A percentile compares a stretch with the other conserved stretches of the same genome.
Conservation (phyloP, 208 protist species). For the Trypanosoma congolense region DNA sequence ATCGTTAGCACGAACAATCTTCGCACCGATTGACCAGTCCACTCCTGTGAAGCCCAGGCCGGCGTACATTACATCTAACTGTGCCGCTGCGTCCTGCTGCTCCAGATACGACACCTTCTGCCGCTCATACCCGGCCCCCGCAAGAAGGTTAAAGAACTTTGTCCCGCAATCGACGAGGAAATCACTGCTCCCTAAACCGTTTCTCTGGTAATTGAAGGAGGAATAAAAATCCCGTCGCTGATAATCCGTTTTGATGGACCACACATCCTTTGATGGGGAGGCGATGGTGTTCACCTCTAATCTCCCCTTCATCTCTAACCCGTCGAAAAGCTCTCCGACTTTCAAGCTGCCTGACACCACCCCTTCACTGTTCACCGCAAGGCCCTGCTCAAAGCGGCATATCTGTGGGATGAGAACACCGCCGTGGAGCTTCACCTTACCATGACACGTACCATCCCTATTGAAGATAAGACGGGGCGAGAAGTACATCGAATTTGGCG, state of each 20-base stretch:
- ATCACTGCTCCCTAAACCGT: slow-evolving; percentile 83
- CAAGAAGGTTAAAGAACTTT: slow-evolving; percentile 77
- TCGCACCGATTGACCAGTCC: slow-evolving; percentile 76
- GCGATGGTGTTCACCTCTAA: slow-evolving; percentile 73
- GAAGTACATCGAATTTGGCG: slow-evolving; percentile 41
- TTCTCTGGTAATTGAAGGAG: slow-evolving; percentile 62
- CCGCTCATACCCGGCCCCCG: slow-evolving; percentile 76
- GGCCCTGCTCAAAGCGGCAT: slow-evolving; percentile 62
- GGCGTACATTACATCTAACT: slow-evolving; percentile 76
- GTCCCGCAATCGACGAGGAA: slow-evolving; percentile 77
- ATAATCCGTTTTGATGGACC: slow-evolving; percentile 49
- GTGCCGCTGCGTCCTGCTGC: slow-evolving; percentile 53
- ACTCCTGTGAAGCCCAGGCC: slow-evolving; percentile 71
- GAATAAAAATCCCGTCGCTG: slow-evolving; percentile 75
- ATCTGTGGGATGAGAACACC: slow-evolving; percentile 52
- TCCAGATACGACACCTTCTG: slow-evolving; percentile 78
- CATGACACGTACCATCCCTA: slow-evolving; percentile 46
- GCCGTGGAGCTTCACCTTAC: slow-evolving; percentile 76
- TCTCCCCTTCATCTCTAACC: slow-evolving; percentile 49
- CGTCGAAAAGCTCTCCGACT: slow-evolving; percentile 61
- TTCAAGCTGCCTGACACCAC: slow-evolving; percentile 37
- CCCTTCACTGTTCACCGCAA: slow-evolving; percentile 58
- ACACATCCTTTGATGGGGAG: slow-evolving; percentile 78
- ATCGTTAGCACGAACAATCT: slow-evolving; percentile 68
- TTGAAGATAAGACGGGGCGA: slow-evolving; percentile 68